Evolutionary conservation across 2,329 filamentous ascomycete genomes (phyloP).

Genomic region (Alternaria triticina): DNA sequence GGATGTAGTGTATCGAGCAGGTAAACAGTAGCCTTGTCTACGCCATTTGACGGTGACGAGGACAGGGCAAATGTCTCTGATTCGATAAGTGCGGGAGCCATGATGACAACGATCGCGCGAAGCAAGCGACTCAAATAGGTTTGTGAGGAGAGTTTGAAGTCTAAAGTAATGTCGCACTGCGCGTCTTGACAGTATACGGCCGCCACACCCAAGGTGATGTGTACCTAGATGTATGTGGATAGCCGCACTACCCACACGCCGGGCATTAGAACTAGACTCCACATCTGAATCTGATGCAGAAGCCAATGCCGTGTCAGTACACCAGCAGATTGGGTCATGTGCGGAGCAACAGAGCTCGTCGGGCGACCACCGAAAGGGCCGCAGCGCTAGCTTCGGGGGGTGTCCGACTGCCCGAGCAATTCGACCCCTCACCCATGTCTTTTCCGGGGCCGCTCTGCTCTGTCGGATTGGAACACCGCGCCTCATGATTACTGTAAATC

Average conservation of each 20-base stretch:
- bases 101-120: background rate
- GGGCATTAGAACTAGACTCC: background rate
- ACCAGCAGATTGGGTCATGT: background rate
- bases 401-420: background rate
- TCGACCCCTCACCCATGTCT: background rate
- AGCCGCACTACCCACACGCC: background rate
- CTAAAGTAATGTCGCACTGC: background rate
- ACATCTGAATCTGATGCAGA: background rate
- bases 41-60: background rate
- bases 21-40: slow-evolving; percentile 48
- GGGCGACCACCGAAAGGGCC: background rate
- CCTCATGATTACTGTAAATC: background rate
- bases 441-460: background rate
- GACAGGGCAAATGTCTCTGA: background rate
- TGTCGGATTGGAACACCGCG: background rate
- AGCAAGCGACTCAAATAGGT: too few species aligned
- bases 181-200: background rate
- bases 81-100: background rate
- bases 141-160: background rate
- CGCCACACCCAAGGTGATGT: background rate
- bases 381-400: background rate
- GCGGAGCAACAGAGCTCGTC: background rate
- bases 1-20: slow-evolving; percentile 51
- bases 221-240: background rate
- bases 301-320: background rate